Base-by-base conservation (phyloP, 345 rosid genomes). In the Boechera stricta region DNA sequence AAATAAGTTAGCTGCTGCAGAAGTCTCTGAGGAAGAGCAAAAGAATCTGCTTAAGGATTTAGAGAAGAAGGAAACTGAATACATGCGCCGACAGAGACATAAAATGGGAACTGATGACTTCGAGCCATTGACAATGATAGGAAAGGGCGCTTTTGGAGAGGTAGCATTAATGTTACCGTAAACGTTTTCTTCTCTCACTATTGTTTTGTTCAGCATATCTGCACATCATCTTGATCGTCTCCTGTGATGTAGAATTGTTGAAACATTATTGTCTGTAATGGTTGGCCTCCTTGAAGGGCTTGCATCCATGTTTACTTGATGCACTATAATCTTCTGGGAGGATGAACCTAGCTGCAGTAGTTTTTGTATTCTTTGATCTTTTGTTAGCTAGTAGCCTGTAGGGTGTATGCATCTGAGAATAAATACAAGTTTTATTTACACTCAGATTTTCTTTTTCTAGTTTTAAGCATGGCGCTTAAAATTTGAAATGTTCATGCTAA, bases 141-240 rank as follows among this genome's bases (percentile, higher is more conserved):
- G 98, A 61, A 94, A 92, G 83, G 98, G 98, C 39, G 98, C 98
- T 73, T 94, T 94, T 77, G 98, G 98, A 71, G 98, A 94, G 98
- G 98, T 94, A 84, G 21, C 59, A 31, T 35, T 35, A 18, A 4
- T 73, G 9, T 64, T 38, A 55, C 32, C 73, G 38, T n/a, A 36
- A 33, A 12, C 0, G 1, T 10, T 18, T 45, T 56, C 4, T 41
- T 41, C 45, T 39, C 44, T 39, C 44, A 10, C 44, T 39, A 2
- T 39, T 39, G 44, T 39, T 39, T 39, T 39, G 12, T 39, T 39
- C 44, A 39, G 53, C 35, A 54, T 51, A 5, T 41, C 11, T 28
- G 18, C 26, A 41, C 66, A 57, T 35, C 48, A 55, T 57, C 51
- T 36, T 72, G 59, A 71, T 44, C 0, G 3, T 32, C 33, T 51